Evolutionary conservation across 2,329 filamentous ascomycete species (phyloP), one percentile per base, ranked within the genome.

Genomic region (Colletotrichum plurivorum): DNA sequence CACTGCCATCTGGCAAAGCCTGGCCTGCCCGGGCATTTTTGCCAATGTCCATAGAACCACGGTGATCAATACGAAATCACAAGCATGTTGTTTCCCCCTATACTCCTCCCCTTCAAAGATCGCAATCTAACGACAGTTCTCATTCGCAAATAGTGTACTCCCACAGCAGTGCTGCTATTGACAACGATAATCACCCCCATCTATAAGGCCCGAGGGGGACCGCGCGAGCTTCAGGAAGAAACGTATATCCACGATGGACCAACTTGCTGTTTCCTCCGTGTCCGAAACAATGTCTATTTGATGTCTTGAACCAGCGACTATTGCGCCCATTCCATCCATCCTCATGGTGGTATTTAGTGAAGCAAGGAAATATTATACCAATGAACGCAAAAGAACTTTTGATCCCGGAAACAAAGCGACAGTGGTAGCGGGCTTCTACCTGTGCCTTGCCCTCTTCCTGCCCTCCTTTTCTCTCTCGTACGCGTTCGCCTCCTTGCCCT

Each of bases 391-490:
- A 31, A n/a, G 15, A 67, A 67, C 51, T 56, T 69, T 69, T 67
- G 52, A 57, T 48, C 16, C 52, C 55, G 31, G 5, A 56, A 52
- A 22, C 55, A 31, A 22, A 27, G 20, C 60, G 51, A 56, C 43
- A n/a, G 25, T 13, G 22, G 22, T n/a, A 36, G n/a, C 13, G 39
- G 2, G 9, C 36, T 9, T 63, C 69, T 70, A 71, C 53, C 70
- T 58, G 36, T 63, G 36, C 78, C 86, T 89, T 62, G 88, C 87
- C 79, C 87, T 85, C 81, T 94, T 94, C 80, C 94, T 88, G 78
- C 86, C 86, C 78, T 88, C 87, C 86, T 91, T 96, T 86, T 97
- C 94, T 75, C 92, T 88, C 82, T 97, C 95, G 87, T 98, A 98
- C 56, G 88, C 89, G 82, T 98, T 98, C 51, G 90, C 87, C 80